Conservation (phyloP, 2,329 filamentous ascomycete genomes). For the Cladobotryum mycophilum region DNA sequence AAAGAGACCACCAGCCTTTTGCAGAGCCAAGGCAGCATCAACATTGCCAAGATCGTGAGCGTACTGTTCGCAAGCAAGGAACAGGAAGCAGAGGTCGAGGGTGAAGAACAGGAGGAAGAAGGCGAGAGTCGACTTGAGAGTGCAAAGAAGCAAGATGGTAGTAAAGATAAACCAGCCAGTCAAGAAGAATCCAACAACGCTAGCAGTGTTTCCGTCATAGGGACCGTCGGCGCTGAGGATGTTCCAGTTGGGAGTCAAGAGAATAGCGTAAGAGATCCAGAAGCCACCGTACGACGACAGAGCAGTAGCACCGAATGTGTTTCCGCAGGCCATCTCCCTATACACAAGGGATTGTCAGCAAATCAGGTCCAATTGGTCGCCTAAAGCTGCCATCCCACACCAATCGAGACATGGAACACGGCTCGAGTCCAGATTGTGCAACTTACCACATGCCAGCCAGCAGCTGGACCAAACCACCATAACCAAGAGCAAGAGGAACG, state of each 20-base stretch:
- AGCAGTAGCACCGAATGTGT: constrained; percentile 79
- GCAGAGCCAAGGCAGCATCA: constrained; percentile 41
- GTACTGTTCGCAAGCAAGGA: constrained; percentile 60
- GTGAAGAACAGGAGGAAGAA: constrained; percentile 74
- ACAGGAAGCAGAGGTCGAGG: constrained; percentile 69
- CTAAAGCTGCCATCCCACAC: not conserved
- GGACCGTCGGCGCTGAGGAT: constrained; percentile 43
- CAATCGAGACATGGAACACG: not conserved
- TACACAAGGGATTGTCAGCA: constrained; percentile 9
- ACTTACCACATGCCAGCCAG: constrained; percentile 81
- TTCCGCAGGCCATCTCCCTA: constrained; percentile 82
- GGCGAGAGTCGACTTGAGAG: constrained; percentile 68
- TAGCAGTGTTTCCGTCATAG: constrained; percentile 40
- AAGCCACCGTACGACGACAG: constrained; percentile 78
- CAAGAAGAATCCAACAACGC: constrained; percentile 68
- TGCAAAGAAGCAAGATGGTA: constrained; percentile 65
- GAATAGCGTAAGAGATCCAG: constrained; percentile 71
- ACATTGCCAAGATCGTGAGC: constrained; percentile 46
- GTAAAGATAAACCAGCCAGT: constrained; percentile 84
- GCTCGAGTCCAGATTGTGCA: too few relatives aligned
- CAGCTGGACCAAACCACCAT: constrained; percentile 72
- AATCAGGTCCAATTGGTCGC: not conserved
- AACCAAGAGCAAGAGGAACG: constrained; percentile 63
- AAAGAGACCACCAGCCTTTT: constrained; percentile 70
- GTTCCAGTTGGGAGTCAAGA: constrained; percentile 62